Evolutionary conservation across 805 yeast species (phyloP), one percentile per base, ranked within the genome.

Genomic region (Lipomyces sp.): DNA sequence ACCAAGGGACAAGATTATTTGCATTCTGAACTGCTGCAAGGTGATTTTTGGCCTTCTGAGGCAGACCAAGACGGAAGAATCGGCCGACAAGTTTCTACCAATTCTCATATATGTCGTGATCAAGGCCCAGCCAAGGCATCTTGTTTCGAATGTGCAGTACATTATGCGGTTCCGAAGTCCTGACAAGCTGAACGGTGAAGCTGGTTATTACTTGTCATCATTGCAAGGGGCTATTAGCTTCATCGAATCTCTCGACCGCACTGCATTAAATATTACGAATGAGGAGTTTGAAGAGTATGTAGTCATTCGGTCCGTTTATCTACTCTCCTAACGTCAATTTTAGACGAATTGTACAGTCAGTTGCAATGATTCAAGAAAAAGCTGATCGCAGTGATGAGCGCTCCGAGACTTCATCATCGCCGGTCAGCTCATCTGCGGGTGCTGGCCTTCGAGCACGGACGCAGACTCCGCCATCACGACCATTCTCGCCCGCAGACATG

Each of bases 61-160:
- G 69, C 90, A 87, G 67, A 79, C 82, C 15, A 78, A 83, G 59
- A 82, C 86, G 62, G 89, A 87, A 65, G 94, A 90, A 72, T 93
- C 92, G 71, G 99, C 99, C 0, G 99, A 95, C 78, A 86, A 90
- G 50, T 95, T 95, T 77, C 84, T 95, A n/a, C 99, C 99, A 0
- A 76, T 94, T 53, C 80, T 95, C 61, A 92, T 95, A 33, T 88
- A 87, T 71, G 89, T 94, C 10, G 84, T 93, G 1, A 76, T 94
- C 57, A 87, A 87, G 72, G 86, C 94, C 1, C 85, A 85, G 64
- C 86, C 92, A 0, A 79, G 79, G 51, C 79, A 86, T 71, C 77
- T 95, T n/a, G 83, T 86, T 15, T 90, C 97, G 8, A 94, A 94
- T 75, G 78, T 93, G 66, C 86, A 85, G 66, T 95, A 92, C 77